Base-by-base conservation (phyloP, 352 stramenopile species). In the Globisporangium parvum region DNA sequence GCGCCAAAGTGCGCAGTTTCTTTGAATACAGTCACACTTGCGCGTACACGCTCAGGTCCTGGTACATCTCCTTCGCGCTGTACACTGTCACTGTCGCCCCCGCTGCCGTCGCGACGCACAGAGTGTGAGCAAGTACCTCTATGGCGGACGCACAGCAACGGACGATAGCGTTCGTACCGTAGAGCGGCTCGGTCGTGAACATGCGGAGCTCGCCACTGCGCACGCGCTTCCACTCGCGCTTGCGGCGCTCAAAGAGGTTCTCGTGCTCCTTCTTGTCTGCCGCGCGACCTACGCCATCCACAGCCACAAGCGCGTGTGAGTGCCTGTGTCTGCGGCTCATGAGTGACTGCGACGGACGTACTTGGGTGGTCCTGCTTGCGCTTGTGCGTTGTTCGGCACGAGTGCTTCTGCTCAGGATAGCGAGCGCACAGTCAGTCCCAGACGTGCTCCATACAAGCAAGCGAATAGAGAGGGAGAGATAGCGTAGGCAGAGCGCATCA, bases 181-280 rank as follows among this genome's bases (percentile, higher is more conserved):
- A 67, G 12, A 91, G 69, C 35, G 78, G 75, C 55, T 91, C 80
- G 50, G 53, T 77, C 45, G 69, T 79, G 64, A 91, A 88, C 74
- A 91, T 87, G 53, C 78, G 72, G 35, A 91, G 18, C 20, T 89
- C 75, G 9, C 80, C 80, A 41, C 69, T 71, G 40, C 76, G 78
- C 51, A 89, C 70, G 50, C 80, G 80, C 50, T 88, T 91, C 78
- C 78, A 89, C 54, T 88, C 77, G 17, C 77, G 76, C 65, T 76
- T 75, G 39, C 78, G 78, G 33, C 78, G 75, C 24, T 84, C 75
- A 52, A 88, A 91, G 53, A 91, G 65, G 57, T 91, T 74, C 39
- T 87, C 77, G 55, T 91, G 80, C 66, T 87, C 77, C 39, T 74
- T 75, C 54, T 89, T 89, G 65, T 88, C 78, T 40, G 72, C 80